Conservation (phyloP, 2,329 filamentous ascomycete genomes). For the Ophidiomyces ophidiicola region DNA sequence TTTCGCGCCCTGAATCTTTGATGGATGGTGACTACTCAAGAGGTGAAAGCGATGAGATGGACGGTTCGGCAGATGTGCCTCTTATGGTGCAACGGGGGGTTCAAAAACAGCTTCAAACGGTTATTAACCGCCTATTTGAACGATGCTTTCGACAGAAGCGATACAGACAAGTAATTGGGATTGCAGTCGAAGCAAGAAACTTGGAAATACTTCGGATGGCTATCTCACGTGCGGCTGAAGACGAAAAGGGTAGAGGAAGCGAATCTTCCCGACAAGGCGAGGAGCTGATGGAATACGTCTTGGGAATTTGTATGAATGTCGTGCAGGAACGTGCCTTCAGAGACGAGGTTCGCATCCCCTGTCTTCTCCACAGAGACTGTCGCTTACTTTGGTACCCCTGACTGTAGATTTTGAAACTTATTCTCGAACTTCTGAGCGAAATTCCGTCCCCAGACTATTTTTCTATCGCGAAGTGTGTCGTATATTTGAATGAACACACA, state of each 20-base stretch:
- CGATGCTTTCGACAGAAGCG: conserved; percentile 73
- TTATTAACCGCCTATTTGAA: conserved; percentile 85
- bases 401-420: conserved; percentile 65
- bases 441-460: conserved; percentile 93
- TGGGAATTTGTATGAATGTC: conserved; percentile 94
- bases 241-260: conserved; percentile 57
- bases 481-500: conserved; percentile 84
- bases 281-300: conserved; percentile 90
- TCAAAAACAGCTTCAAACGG: conserved; percentile 64
- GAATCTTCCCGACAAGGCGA: conserved; percentile 55
- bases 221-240: conserved; percentile 78
- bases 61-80: conserved; percentile 43
- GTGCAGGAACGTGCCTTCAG: conserved; percentile 86
- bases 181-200: conserved; percentile 89
- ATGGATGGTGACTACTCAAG: conserved; percentile 45
- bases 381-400: too few species aligned
- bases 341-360: too few species aligned
- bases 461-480: conserved; percentile 92
- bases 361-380: too few species aligned
- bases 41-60: conserved; percentile 44
- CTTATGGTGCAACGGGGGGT: conserved; percentile 61
- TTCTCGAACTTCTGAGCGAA: conserved; percentile 88
- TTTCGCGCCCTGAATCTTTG: conserved; percentile 65
- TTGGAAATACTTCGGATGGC: conserved; percentile 74
- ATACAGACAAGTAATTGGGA: conserved; percentile 92